Evolutionary conservation across 2,329 filamentous ascomycete genomes (phyloP), one percentile per base, ranked within the genome.

Genomic region (Colletotrichum shisoi): DNA sequence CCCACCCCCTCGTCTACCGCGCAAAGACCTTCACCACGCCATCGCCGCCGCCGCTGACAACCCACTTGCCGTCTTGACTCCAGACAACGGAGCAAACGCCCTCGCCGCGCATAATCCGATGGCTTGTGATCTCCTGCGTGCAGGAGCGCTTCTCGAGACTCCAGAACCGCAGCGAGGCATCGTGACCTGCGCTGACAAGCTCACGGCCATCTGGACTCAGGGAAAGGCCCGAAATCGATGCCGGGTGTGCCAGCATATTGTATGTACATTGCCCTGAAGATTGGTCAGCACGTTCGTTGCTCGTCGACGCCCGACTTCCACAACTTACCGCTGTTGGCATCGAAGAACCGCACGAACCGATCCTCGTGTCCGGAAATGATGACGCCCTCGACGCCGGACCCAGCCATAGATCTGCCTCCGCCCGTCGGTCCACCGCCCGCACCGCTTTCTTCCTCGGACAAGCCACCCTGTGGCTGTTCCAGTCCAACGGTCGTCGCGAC

Each of bases 331-430:
- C 93, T 97, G 76, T 99, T 98, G 70, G 95, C 95, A 83, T 99
- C 95, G 77, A 97, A 99, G 84, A 99, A 97, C 71, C 94, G 87
- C 72, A 99, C 93, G 74, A 93, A 97, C 72, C 92, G 89, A 80
- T 99, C 95, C 81, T 99, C 95, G 76, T 99, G 94, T 71, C 95
- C 95, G 69, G 92, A 96, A 71, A 99, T 97, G 66, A 99, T 91
- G 24, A 96, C 92, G 13, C 95, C 95, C 78, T 97, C 94, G 0
- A 97, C 89, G 40, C 91, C 91, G 63, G 90, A 92, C 58, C 89
- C 91, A 8, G 89, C 89, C 80, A 84, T 84, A 0, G 82, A 82
- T 39, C 84, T 80, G 42, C 84, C 82, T 27, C 92, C 91, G 12
- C 87, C 87, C 0, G 95, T 98, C 6, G 94, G 93, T 1, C 93